Evolutionary conservation across 768 basidiomycete genomes (phyloP).

Genomic region (Aureoboletus auriporus): DNA sequence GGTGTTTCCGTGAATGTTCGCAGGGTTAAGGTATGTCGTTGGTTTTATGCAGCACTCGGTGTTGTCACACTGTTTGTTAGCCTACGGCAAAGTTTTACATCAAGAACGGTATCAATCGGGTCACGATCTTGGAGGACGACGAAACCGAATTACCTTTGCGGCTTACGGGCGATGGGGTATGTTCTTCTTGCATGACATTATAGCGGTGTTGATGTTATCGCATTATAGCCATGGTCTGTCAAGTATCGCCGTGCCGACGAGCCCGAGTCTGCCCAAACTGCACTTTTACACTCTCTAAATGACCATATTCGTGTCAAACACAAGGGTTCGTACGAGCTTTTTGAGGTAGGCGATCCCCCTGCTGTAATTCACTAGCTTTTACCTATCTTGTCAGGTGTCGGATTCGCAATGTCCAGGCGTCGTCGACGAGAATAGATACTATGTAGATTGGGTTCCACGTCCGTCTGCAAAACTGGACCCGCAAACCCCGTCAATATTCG

Average conservation of each 20-base stretch:
- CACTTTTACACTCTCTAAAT: constrained; percentile 57
- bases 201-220: constrained; percentile 3
- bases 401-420: constrained; percentile 86
- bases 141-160: constrained; percentile 71
- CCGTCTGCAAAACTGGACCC: constrained; percentile 70
- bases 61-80: constrained; percentile 32
- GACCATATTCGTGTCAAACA: constrained; percentile 68
- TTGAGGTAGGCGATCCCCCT: constrained; percentile 45
- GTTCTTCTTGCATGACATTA: constrained; percentile 21
- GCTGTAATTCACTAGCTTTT: not conserved
- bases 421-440: constrained; percentile 55
- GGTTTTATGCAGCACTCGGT: not conserved
- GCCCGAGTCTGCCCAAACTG: constrained; percentile 37
- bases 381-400: constrained; percentile 48
- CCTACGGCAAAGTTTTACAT: constrained; percentile 88
- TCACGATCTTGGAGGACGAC: constrained; percentile 73
- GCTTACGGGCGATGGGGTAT: constrained; percentile 86
- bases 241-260: constrained; percentile 59
- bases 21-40: constrained; percentile 58
- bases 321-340: constrained; percentile 72
- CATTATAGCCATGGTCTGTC: constrained; percentile 78
- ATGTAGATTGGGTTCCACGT: constrained; percentile 74
- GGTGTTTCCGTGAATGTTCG: constrained; percentile 83
- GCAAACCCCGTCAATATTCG: constrained; percentile 51
- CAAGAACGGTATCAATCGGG: constrained; percentile 47